Base-by-base conservation (phyloP, 371 early-diverging fungal genomes). In the Thermomucor indicae-seudaticae region DNA sequence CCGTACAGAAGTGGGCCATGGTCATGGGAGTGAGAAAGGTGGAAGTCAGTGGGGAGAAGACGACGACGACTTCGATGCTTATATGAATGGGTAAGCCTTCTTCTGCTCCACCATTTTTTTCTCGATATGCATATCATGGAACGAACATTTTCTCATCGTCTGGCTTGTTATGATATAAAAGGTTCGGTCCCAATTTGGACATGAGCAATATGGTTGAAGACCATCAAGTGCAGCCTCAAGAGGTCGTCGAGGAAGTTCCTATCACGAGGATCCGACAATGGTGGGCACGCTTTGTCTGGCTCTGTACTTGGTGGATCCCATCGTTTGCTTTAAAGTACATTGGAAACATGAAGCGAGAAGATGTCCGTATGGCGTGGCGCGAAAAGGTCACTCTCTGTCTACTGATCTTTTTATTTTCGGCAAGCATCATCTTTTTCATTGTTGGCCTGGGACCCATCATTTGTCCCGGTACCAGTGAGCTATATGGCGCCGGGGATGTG, bases 311-410 rank as follows among this genome's bases (percentile, higher is more conserved):
- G 85, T 81, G 84, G 83, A 82, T 90, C 25, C 91, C 91, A 5
- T 76, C 85, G 14, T 78, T 70, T 50, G 43, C 63, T 43, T 55
- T 86, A 37, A 55, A 60, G 22, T 64, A 64, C 40, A 66, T 85
- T 55, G 84, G 92, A 35, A 84, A 85, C 48, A 90, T 93, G 86
- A 83, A 80, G 56, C 83, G 92, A 28, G 81, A 83, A 46, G 95
- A 95, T 62, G 80, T 95, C 11, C 91, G 82, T 42, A 89, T 91
- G 90, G 98, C 98, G 1, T 94, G 92, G 93, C 65, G 93, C 14
- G 95, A 94, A 69, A 94, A 94, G 51, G 79, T 92, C 1, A 88
- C 93, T 0, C 62, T 94, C 10, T 90, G 90, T 65, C 62, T 84
- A 22, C 60, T 90, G 48, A 89, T 91, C 40, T 66, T 82, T 57